Conservation (phyloP, 2,329 filamentous ascomycete species). For the Lasiodiplodia citricola region DNA sequence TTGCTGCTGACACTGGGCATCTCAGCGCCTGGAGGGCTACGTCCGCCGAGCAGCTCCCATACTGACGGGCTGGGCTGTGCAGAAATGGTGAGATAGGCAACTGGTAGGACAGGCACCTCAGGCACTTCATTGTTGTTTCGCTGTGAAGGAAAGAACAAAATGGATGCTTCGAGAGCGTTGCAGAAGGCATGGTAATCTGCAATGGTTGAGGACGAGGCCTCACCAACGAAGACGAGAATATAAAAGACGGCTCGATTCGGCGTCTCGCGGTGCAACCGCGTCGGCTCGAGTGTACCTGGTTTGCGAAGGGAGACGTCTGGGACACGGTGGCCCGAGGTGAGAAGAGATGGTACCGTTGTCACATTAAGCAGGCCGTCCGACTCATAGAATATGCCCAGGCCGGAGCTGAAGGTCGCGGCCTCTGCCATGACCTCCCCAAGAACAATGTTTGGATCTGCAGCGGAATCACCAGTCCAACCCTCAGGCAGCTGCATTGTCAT, state of each 20-base stretch:
- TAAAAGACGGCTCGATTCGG: slow-evolving; percentile 52
- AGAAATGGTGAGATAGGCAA: background rate
- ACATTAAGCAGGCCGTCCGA: slow-evolving; percentile 44
- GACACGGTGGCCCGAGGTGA: slow-evolving; percentile 49
- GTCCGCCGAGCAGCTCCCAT: background rate
- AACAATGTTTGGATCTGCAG: slow-evolving; percentile 37
- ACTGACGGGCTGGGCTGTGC: background rate
- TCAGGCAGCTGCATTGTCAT: slow-evolving; percentile 44
- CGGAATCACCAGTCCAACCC: slow-evolving; percentile 38
- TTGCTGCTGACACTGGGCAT: background rate
- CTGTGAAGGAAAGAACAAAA: background rate
- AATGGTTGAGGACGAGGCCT: slow-evolving; percentile 32
- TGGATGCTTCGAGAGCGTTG: slow-evolving; percentile 33
- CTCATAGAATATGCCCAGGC: slow-evolving; percentile 41
- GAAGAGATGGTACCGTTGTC: background rate
- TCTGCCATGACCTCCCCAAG: slow-evolving; percentile 36
- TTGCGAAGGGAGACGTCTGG: slow-evolving; percentile 54
- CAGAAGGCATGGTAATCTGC: slow-evolving; percentile 30
- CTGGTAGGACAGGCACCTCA: background rate
- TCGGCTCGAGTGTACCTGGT: slow-evolving; percentile 52
- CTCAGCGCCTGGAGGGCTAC: background rate
- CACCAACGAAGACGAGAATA: slow-evolving; percentile 50
- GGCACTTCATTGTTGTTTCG: background rate
- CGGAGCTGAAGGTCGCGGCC: slow-evolving; percentile 39
- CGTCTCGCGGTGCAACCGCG: slow-evolving; percentile 52